Conservation (phyloP, 768 basidiomycete species). For the Rhizopogon vinicolor region DNA sequence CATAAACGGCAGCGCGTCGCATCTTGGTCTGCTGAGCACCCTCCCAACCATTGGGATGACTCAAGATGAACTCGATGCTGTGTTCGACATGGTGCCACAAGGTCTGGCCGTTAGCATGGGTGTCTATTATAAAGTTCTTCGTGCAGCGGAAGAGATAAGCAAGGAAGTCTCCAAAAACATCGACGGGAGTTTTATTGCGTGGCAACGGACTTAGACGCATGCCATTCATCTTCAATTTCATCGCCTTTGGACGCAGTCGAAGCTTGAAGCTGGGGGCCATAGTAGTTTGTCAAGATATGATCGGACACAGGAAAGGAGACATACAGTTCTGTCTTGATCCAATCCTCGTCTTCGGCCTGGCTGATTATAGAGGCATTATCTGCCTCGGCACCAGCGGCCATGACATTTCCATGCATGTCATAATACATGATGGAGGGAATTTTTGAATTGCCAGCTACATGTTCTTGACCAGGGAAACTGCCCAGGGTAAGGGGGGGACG, state of each 20-base stretch:
- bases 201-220: constrained; percentile 72
- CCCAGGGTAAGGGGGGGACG: constrained; percentile 13
- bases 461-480: constrained; percentile 82
- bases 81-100: constrained; percentile 70
- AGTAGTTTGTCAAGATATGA: neutral
- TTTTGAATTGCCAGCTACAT: constrained; percentile 81
- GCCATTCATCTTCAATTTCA: constrained; percentile 82
- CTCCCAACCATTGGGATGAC: constrained; percentile 84
- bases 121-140: constrained; percentile 70
- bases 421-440: constrained; percentile 79
- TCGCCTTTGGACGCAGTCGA: constrained; percentile 68
- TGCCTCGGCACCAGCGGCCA: constrained; percentile 75
- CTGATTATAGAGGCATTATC: constrained; percentile 53
- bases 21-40: constrained; percentile 71
- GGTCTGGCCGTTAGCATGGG: constrained; percentile 70
- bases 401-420: constrained; percentile 58
- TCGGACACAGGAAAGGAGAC: constrained; percentile 21
- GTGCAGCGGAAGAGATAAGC: constrained; percentile 73
- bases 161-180: constrained; percentile 79
- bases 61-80: constrained; percentile 69
- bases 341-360: constrained; percentile 71
- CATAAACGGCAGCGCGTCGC: constrained; percentile 68
- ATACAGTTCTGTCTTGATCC: constrained; percentile 74
- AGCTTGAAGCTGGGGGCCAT: constrained; percentile 61
- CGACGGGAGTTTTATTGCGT: constrained; percentile 58